Percentiles rank a stretch among this genome's conserved stretches.
Conservation (phyloP, 1,139 yeast genomes). For the Protomyces macrosporus region DNA sequence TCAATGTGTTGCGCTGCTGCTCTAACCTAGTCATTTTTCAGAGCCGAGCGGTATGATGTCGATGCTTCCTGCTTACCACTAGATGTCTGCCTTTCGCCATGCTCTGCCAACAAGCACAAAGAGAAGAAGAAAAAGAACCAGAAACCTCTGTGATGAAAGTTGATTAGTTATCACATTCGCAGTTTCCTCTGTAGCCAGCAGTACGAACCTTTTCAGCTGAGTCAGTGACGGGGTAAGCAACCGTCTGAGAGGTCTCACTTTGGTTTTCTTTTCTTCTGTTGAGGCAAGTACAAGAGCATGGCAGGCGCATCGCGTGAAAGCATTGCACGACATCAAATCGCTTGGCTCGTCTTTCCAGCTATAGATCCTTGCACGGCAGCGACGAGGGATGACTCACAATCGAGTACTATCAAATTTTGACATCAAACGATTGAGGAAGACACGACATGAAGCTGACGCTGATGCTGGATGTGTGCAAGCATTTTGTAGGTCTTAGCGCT, state of each 20-base stretch:
- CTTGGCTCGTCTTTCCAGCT: background rate
- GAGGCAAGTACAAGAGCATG: no score
- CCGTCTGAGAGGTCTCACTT: constrained; percentile 15
- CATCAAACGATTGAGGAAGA: background rate
- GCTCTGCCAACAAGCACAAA: no score
- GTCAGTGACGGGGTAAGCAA: constrained; percentile 26
- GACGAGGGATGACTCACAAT: background rate
- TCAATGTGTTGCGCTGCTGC: background rate
- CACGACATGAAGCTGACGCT: background rate
- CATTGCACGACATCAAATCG: background rate
- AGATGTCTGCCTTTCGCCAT: background rate
- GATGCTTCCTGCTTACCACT: background rate
- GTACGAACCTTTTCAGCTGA: constrained; percentile 26
- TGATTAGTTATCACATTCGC: constrained; percentile 26
- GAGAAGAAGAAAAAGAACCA: background rate
- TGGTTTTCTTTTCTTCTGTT: background rate
- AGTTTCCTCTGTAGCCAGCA: constrained; percentile 27
- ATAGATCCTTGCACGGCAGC: background rate
- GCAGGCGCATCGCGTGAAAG: background rate
- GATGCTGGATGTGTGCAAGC: no score
- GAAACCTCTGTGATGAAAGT: constrained; percentile 15
- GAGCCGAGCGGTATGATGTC: background rate
- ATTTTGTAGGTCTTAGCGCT: no score
- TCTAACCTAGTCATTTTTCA: background rate
- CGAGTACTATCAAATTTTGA: background rate